These are phyloP conservation scores for Solanum boliviense DNA, from an alignment of 257 asterid species.

Conservation along the genomic window DNA sequence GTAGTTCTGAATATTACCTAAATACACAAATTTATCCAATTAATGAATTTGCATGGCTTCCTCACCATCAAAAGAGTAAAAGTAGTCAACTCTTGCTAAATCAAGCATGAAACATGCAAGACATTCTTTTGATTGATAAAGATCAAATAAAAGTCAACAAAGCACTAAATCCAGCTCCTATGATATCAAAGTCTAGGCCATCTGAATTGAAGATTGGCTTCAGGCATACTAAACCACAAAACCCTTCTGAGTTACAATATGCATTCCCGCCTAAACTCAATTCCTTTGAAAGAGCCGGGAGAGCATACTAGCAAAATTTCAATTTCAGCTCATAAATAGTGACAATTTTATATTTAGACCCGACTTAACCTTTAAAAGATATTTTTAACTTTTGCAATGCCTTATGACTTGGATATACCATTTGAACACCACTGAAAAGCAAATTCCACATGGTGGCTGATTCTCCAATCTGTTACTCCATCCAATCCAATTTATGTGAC, in stretches of 20 bases:
- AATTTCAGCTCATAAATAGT: background rate
- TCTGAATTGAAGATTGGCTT: background rate
- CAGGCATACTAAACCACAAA: background rate
- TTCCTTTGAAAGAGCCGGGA: background rate
- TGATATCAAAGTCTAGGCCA: background rate
- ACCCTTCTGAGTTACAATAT: background rate
- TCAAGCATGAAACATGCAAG: background rate
- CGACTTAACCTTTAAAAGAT: background rate
- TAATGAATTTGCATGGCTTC: background rate
- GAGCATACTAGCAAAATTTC: background rate
- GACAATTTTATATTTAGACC: background rate
- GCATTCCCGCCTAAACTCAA: background rate
- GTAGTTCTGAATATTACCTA: background rate
- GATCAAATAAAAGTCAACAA: background rate
- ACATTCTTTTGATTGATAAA: background rate
- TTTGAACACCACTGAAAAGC: background rate
- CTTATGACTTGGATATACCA: background rate
- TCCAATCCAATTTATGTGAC: background rate
- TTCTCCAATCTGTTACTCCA: background rate
- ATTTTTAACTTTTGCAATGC: background rate
- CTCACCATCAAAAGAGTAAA: background rate
- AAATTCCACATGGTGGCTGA: background rate
- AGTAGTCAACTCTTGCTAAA: background rate
- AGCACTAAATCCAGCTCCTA: background rate
- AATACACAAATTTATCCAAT: background rate